Base-by-base conservation (phyloP, 2,329 filamentous ascomycete species). In the Pseudogymnoascus sp. region DNA sequence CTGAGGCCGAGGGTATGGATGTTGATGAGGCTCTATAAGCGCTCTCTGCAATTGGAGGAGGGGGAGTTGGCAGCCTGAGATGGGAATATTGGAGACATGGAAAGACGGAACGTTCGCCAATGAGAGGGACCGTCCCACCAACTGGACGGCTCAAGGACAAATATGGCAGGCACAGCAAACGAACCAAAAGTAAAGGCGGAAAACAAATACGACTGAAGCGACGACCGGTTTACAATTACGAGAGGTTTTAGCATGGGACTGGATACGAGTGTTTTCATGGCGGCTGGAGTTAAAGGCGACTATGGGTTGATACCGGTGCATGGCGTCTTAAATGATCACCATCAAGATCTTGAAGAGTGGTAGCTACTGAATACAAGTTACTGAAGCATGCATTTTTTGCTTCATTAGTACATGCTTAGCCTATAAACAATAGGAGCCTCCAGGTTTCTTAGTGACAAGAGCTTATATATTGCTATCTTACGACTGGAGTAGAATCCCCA, bases 381-480 rank as follows among this genome's bases (percentile, higher is more conserved):
- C 13, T 19, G 50, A 33, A 57, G 50, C 50, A 57, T 13, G 26
- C 50, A 31, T 8, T 33, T n/a, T 57, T 57, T 28, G 10, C 26
- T 19, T 19, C n/a, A 57, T 19, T 4, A 13, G 8, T 19, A 13
- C 50, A 33, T 57, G 26, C 19, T 33, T 19, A 19, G n/a, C 50
- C 26, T 53, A 10, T n/a, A 33, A 19, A 33, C 19, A 33, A 57
- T 13, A 53, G 10, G 26, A 33, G 19, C 17, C 28, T 21, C 10
- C 5, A 8, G n/a, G 33, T 33, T 57, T 57, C 9, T 33, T 33
- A 57, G n/a, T 57, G 26, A 57, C 26, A 13, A 33, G 50, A 57
- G 50, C 50, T 28, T 33, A 57, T 33, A 57, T 57, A 57, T 57
- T 57, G 50, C 50, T 57, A 57, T 57, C n/a, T 57, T 19, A 57